Evolutionary conservation across 2,329 filamentous ascomycete genomes (phyloP).

Genomic region (Hypoxylon sp.): DNA sequence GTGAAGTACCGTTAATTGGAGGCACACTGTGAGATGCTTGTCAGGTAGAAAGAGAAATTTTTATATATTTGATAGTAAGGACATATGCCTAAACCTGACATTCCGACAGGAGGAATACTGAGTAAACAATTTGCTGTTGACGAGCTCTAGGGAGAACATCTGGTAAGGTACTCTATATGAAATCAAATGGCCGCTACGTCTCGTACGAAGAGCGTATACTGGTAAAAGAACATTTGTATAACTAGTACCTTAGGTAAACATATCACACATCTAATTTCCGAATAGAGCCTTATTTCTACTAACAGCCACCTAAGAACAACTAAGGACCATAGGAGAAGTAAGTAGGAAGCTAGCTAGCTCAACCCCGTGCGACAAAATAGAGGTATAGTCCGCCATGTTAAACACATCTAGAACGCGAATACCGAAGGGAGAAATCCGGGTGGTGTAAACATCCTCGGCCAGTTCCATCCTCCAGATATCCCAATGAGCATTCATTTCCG

Average conservation of each 20-base stretch:
- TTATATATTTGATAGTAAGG: too few species aligned
- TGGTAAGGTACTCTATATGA: too few species aligned
- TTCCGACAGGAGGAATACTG: too few species aligned
- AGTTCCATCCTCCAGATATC: neutral
- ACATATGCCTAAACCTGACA: too few species aligned
- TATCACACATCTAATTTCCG: neutral
- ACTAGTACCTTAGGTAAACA: neutral
- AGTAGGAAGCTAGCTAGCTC: neutral
- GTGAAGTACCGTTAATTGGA: too few species aligned
- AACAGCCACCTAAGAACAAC: neutral
- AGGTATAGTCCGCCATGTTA: neutral
- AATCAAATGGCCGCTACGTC: too few species aligned
- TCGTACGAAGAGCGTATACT: neutral
- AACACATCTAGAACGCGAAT: neutral
- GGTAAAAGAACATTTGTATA: neutral
- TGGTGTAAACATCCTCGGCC: neutral
- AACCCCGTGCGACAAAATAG: neutral
- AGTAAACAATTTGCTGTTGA: too few species aligned
- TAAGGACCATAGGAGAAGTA: neutral
- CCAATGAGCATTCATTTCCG: neutral
- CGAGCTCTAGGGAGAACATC: too few species aligned
- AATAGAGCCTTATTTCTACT: neutral
- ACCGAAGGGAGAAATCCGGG: neutral
- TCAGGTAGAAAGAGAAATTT: too few species aligned
- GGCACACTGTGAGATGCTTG: too few species aligned